Conservation (phyloP, 2,329 filamentous ascomycete species). For the Corynespora cassiicola region DNA sequence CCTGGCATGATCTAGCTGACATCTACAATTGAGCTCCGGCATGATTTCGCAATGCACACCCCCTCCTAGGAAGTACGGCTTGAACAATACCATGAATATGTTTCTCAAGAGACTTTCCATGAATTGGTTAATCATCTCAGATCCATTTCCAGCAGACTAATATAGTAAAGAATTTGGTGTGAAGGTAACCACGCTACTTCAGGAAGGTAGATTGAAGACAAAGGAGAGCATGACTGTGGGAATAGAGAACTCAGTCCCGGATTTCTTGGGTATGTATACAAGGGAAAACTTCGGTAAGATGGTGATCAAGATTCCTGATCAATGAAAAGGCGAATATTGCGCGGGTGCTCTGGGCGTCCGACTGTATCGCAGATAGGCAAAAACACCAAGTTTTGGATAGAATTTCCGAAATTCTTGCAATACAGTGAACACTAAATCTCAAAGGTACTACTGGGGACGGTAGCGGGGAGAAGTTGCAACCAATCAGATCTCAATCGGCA, state of each 20-base stretch:
- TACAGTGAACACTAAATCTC: no score
- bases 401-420: no score
- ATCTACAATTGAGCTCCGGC: constrained; percentile 47
- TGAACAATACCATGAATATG: constrained; percentile 68
- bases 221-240: constrained; percentile 71
- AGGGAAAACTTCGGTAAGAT: constrained; percentile 86
- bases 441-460: no score
- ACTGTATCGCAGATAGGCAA: no score
- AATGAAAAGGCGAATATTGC: no score
- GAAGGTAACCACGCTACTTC: constrained; percentile 74
- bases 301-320: constrained; percentile 74
- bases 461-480: no score
- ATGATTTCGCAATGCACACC: constrained; percentile 79
- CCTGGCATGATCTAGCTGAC: background rate
- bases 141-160: constrained; percentile 67
- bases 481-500: no score
- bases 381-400: no score
- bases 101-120: constrained; percentile 70
- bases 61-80: constrained; percentile 58
- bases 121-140: constrained; percentile 74
- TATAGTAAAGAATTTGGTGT: constrained; percentile 73
- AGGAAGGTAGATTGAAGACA: constrained; percentile 76
- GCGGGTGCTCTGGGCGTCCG: no score
- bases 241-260: constrained; percentile 75
- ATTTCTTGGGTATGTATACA: constrained; percentile 72